Base-by-base conservation (phyloP, 345 rosid species). In the Salix koriyanagi region DNA sequence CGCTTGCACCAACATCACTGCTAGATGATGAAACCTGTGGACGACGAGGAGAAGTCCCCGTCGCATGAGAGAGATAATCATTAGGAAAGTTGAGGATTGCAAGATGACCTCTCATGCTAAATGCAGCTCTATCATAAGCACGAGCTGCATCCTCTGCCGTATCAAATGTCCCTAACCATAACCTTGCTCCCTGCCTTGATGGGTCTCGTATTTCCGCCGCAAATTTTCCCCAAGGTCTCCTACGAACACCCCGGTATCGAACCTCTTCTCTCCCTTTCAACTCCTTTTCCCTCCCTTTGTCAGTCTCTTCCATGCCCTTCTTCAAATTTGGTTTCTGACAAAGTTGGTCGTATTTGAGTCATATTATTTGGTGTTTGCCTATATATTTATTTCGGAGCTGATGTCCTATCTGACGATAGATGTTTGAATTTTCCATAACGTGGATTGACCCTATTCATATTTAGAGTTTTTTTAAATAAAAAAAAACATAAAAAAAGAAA, bases 191-290 rank as follows among this genome's bases (percentile, higher is more conserved):
- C 7, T 85, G 89, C 82, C 91, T 88, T 1, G 87, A 73, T 0
- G 98, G 89, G 75, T 94, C 98, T 65, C 97, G 83, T 26, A 94
- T 94, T 79, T 94, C 98, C 0, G 98, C 92, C 0, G 98, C 98
- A 5, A 76, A 94, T 81, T 94, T 94, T 1, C 98, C 98, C 98
- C 98, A 92, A 0, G 97, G 97, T 74, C 98, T 77, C 72, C 88
- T 87, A 42, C 98, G 83, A 25, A 94, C 96, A 1, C 98, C 98
- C 2, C 98, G 83, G 65, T 82, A 90, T 3, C 87, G 87, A 26
- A 87, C 82, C 48, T 76, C 84, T 56, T 88, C 92, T 67, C 73
- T 83, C n/a, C 61, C 77, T 67, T 80, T 83, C 76, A 78, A 75
- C 10, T 74, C 65, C n/a, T 60, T 28, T 16, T 23, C 65, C 75